Base-by-base conservation (phyloP, 192 early-diverging fungal genomes). In the Coemansia asiatica region DNA sequence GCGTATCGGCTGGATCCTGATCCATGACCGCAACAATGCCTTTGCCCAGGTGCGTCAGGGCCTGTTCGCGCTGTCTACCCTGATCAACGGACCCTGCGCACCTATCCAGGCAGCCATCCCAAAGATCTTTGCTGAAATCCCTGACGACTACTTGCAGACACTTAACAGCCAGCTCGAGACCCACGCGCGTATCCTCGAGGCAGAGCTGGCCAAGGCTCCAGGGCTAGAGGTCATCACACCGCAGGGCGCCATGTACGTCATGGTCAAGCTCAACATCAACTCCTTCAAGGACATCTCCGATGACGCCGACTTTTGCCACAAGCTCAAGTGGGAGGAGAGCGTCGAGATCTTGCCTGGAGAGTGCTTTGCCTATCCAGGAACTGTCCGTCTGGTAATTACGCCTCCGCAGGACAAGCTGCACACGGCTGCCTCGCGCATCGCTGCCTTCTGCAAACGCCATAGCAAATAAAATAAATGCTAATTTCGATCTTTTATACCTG, bases 211-310 rank as follows among this genome's bases (percentile, higher is more conserved):
- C 46, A 85, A 85, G 54, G 85, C 91, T 6, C 87, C 86, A 22
- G 92, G 94, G 1, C 72, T 95, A 28, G 74, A 84, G 13, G 88
- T 90, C 54, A 88, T 95, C 46, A 72, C 89, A 15, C 92, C 94
- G 26, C 92, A 94, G 84, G 94, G 94, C 46, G 92, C 92, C 53
- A 95, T 95, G 94, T 95, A 93, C 74, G 81, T 93, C 72, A 95
- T 95, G 94, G 86, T 92, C 21, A 86, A 88, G 25, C 85, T 94
- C 56, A 71, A 92, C 56, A 44, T 89, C 22, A 66, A 66, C 5
- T 62, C 87, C 40, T 94, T 95, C 75, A 83, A 84, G 56, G 90
- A 86, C 61, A 88, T 95, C 55, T 54, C 67, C 0, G 83, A 88
- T 58, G 94, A 95, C 63, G 85, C 92, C 26, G 88, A 92, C 31